phyloP scores from a whole-genome alignment of 805 yeast genomes.

The Saturnispora silvae region DNA sequence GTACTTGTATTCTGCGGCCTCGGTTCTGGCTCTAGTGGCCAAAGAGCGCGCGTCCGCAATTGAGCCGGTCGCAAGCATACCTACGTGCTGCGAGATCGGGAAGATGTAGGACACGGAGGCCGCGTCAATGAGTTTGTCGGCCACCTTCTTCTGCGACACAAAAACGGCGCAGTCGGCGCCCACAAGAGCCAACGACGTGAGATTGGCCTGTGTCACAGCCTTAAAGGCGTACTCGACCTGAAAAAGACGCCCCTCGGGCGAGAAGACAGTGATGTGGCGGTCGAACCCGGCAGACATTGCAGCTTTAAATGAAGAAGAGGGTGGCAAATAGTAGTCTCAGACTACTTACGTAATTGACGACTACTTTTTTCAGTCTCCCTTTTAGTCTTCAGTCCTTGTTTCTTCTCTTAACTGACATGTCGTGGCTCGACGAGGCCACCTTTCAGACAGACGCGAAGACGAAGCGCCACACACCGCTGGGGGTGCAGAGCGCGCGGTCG shows the following conservation, averaged over 20 bases:
- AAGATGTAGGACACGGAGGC: conserved; percentile 79
- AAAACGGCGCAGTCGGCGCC: conserved; percentile 84
- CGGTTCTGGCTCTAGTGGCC: conserved; percentile 85
- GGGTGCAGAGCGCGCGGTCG: conserved; percentile 29
- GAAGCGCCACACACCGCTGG: conserved; percentile 31
- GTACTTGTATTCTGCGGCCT: conserved; percentile 90
- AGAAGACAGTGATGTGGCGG: conserved; percentile 96
- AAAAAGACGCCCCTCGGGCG: conserved; percentile 95
- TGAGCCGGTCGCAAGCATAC: conserved; percentile 89
- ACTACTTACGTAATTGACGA: too few relatives aligned
- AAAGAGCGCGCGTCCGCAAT: conserved; percentile 92
- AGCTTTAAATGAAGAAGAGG: not conserved
- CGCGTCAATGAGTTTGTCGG: conserved; percentile 88
- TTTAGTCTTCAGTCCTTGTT: too few relatives aligned
- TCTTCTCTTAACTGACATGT: not conserved
- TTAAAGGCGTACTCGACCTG: conserved; percentile 91
- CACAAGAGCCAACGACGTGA: conserved; percentile 78
- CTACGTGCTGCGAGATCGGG: conserved; percentile 69
- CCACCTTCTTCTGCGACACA: conserved; percentile 90
- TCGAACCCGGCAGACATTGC: conserved; percentile 75
- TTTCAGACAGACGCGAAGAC: conserved; percentile 18
- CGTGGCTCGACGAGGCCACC: conserved; percentile 21
- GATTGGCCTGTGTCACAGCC: conserved; percentile 86
- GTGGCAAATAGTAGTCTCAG: not conserved
- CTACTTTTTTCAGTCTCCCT: too few relatives aligned